Evolutionary conservation across 108 stramenopile genomes (phyloP).

Genomic region (Aurantiochytrium sp.): DNA sequence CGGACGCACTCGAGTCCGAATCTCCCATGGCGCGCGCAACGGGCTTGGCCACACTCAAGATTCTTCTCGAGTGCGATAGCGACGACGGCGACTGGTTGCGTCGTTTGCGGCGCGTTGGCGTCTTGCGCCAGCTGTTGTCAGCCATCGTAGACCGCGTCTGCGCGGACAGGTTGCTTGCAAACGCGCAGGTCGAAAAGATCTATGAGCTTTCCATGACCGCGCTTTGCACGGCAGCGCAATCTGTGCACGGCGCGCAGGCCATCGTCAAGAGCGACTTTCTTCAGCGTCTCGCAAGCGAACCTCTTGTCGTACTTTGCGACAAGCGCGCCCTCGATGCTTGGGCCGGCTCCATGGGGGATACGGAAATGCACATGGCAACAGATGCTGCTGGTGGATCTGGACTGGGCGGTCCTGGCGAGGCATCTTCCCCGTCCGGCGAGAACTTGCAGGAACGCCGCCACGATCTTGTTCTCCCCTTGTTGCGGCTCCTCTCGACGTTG

Average conservation of each 20-base stretch:
- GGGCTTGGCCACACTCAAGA: neutral
- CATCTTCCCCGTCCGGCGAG: neutral
- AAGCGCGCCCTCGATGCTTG: conserved; percentile 6
- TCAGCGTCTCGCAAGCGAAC: neutral
- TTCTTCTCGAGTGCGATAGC: neutral
- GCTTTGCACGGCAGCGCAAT: neutral
- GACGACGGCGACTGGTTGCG: neutral
- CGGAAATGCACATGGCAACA: no score
- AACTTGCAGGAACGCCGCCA: neutral
- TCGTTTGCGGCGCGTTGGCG: neutral
- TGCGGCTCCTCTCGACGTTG: neutral
- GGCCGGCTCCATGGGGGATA: neutral
- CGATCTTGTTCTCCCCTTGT: neutral
- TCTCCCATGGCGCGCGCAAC: neutral
- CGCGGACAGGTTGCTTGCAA: neutral
- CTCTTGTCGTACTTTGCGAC: neutral
- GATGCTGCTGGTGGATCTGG: neutral
- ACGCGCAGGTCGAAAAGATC: neutral
- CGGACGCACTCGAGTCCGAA: neutral
- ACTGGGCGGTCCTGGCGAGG: neutral
- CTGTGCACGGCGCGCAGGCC: neutral
- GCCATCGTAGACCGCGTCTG: neutral
- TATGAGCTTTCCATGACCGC: neutral
- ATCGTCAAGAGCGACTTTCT: neutral
- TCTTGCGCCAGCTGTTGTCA: neutral